Percentiles rank a stretch among this genome's conserved stretches.
Evolutionary conservation across 345 rosid genomes (phyloP).

Genomic region (Trapa incisa): DNA sequence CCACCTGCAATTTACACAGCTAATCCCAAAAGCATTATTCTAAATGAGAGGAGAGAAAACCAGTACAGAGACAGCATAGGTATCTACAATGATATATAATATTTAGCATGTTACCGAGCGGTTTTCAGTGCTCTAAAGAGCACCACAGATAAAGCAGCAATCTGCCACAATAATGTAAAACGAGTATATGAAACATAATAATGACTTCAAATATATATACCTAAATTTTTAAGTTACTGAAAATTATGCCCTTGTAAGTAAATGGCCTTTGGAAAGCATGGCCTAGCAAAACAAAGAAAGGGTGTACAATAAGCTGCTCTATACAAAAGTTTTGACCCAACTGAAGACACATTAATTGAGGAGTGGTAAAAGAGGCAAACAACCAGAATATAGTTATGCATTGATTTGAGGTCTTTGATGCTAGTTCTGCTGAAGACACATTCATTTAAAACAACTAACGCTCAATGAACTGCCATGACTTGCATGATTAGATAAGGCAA

Average conservation of each 20-base stretch:
- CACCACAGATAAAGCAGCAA: conserved; percentile 85
- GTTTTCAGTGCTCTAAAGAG: conserved; percentile 80
- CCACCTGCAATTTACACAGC: background rate
- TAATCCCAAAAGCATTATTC: background rate
- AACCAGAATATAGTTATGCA: background rate
- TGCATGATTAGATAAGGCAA: background rate
- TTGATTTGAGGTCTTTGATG: background rate
- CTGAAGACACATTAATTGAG: background rate
- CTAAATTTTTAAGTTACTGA: background rate
- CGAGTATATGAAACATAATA: background rate
- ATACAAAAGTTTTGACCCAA: background rate
- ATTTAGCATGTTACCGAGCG: conserved; percentile 32
- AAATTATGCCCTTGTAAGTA: background rate
- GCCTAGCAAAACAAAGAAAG: background rate
- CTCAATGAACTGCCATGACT: background rate
- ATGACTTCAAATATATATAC: background rate
- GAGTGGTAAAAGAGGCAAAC: background rate
- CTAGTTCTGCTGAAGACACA: background rate
- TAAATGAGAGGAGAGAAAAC: background rate
- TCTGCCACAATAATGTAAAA: conserved; percentile 37
- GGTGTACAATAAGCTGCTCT: background rate
- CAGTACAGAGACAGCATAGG: background rate
- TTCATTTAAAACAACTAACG: background rate
- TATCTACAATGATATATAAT: background rate
- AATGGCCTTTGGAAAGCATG: background rate